phyloP scores from a whole-genome alignment of 2,329 filamentous ascomycete species.

The Aureobasidium sp. region DNA sequence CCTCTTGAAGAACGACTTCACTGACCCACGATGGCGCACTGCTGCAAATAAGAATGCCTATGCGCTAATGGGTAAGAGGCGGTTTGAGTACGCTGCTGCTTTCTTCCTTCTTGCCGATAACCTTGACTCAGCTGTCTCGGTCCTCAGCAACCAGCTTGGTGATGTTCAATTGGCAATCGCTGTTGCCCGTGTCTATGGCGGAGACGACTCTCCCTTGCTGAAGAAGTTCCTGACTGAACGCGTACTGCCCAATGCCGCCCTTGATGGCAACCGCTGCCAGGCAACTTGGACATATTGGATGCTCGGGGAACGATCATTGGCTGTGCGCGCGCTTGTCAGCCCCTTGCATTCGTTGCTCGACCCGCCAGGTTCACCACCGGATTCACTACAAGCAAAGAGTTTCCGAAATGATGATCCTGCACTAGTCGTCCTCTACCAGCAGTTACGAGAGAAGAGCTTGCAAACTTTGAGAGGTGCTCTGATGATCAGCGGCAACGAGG shows the following conservation, averaged over 20 bases:
- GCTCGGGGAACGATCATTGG: conserved; percentile 70
- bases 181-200: conserved; percentile 79
- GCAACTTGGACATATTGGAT: conserved; percentile 96
- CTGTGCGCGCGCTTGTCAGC: conserved; percentile 63
- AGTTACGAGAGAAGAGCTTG: conserved; percentile 71
- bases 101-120: conserved; percentile 90
- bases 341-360: conserved; percentile 68
- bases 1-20: conserved; percentile 84
- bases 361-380: conserved; percentile 51
- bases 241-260: conserved; percentile 66
- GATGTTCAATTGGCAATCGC: conserved; percentile 87
- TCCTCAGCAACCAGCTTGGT: conserved; percentile 78
- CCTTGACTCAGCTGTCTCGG: conserved; percentile 73
- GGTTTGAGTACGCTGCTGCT: conserved; percentile 90
- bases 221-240: conserved; percentile 68
- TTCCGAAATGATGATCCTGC: conserved; percentile 89
- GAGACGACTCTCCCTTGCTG: conserved; percentile 68
- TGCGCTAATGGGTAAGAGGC: conserved; percentile 78
- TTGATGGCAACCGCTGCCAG: conserved; percentile 84
- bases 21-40: conserved; percentile 76
- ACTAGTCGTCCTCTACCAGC: conserved; percentile 75
- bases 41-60: conserved; percentile 94
- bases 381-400: conserved; percentile 61
- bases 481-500: conserved; percentile 66
- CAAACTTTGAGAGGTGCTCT: conserved; percentile 81